Conservation (phyloP, 106 monocot genomes). For the Gastrodia elata region DNA sequence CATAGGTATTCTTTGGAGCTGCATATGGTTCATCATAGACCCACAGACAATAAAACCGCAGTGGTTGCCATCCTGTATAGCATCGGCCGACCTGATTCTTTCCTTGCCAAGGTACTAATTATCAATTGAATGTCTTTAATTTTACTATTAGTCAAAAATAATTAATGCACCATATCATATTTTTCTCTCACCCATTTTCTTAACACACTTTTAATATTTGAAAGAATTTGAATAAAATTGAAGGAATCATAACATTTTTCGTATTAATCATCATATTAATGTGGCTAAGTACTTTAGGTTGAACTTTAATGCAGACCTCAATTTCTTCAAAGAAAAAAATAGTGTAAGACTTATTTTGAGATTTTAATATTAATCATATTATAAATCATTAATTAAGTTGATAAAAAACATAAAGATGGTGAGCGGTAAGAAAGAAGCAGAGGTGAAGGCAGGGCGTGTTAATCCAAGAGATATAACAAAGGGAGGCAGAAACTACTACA, state of each 20-base stretch:
- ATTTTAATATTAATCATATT: background rate
- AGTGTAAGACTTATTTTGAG: too few relatives aligned
- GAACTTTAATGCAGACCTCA: too few relatives aligned
- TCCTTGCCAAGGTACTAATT: background rate
- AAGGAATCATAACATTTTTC: too few relatives aligned
- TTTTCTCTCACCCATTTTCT: too few relatives aligned
- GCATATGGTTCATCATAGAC: conserved; percentile 7
- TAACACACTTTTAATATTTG: too few relatives aligned
- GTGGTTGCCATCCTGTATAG: conserved; percentile 16
- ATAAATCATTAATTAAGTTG: conserved; percentile 17
- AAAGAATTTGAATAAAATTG: too few relatives aligned
- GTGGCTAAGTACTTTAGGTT: too few relatives aligned
- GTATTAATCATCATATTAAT: too few relatives aligned
- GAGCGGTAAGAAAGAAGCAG: conserved; percentile 2
- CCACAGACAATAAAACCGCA: conserved; percentile 8
- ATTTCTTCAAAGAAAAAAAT: too few relatives aligned
- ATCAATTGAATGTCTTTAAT: background rate
- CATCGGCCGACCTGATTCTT: conserved; percentile 6
- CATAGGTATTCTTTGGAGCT: conserved; percentile 3
- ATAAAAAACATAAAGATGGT: conserved; percentile 26
- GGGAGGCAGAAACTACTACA: conserved; percentile 58
- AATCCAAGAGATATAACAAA: conserved; percentile 21
- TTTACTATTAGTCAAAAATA: background rate
- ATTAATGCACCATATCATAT: too few relatives aligned
- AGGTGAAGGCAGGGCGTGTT: conserved; percentile 21